These are phyloP conservation scores for Groenewaldozyma tartarivorans DNA, from an alignment of 805 yeast genomes.

Conservation along the genomic window DNA sequence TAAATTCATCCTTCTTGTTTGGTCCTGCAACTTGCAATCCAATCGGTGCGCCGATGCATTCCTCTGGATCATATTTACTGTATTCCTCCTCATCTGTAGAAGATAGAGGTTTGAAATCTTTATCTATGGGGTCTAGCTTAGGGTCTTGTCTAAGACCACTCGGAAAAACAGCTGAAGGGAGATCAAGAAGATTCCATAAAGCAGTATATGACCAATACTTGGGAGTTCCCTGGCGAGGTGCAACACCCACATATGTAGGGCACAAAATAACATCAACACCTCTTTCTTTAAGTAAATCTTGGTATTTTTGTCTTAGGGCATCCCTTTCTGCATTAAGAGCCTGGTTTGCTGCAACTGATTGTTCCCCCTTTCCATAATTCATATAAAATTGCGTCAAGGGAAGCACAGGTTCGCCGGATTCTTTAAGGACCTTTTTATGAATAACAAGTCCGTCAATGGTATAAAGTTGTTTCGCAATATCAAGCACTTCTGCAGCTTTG, in stretches of 20 bases:
- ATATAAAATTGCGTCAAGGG: slow-evolving; percentile 3
- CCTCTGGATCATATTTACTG: slow-evolving; percentile 32
- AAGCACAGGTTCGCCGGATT: slow-evolving; percentile 4
- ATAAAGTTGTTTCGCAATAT: slow-evolving; percentile 9
- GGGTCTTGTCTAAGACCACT: slow-evolving; percentile 6
- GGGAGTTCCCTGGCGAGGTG: neutral
- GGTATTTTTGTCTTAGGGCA: neutral
- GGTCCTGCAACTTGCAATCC: slow-evolving; percentile 47
- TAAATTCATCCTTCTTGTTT: slow-evolving; percentile 45
- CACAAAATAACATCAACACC: neutral
- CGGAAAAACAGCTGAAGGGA: slow-evolving; percentile 9
- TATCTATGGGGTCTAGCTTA: neutral
- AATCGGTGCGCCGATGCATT: slow-evolving; percentile 44
- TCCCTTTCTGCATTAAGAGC: neutral
- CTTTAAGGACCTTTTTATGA: neutral
- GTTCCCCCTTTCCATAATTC: neutral
- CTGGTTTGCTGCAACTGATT: neutral
- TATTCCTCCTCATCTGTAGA: neutral
- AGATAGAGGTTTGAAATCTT: neutral
- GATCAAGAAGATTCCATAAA: slow-evolving; percentile 11
- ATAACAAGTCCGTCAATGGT: neutral
- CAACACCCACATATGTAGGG: neutral
- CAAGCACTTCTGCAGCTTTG: slow-evolving; percentile 15
- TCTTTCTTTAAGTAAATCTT: neutral
- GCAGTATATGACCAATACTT: slow-evolving; percentile 8